Conservation (phyloP, 2,329 filamentous ascomycete genomes). For the Claviceps digitariae region DNA sequence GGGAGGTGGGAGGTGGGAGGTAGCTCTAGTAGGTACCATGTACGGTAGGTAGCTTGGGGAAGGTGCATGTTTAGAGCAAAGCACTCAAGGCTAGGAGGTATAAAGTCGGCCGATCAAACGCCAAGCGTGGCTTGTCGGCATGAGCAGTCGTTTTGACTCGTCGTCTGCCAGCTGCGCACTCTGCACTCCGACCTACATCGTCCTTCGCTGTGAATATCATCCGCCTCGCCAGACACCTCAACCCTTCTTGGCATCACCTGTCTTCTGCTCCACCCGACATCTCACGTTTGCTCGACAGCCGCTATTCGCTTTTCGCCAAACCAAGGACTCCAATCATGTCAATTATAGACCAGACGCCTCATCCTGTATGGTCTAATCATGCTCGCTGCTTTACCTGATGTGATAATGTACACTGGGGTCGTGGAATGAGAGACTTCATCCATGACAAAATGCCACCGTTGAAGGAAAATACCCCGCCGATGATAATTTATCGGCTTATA, state of each 20-base stretch:
- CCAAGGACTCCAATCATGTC: slow-evolving; percentile 6
- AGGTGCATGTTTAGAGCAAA: not conserved
- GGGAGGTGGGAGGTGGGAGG: no score
- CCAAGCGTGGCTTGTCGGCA: no score
- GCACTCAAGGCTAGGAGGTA: no score
- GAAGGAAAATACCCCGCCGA: slow-evolving; percentile 8
- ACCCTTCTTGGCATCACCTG: not conserved
- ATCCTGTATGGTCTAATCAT: slow-evolving; percentile 30
- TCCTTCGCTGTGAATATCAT: not conserved
- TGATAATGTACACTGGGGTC: slow-evolving; percentile 39
- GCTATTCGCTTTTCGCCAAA: not conserved
- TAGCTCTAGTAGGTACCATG: no score
- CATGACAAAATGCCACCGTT: slow-evolving; percentile 6
- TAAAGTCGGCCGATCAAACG: no score
- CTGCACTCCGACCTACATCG: not conserved
- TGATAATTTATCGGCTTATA: slow-evolving; percentile 18
- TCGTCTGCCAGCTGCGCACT: not conserved
- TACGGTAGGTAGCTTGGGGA: not conserved
- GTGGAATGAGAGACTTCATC: slow-evolving; percentile 37
- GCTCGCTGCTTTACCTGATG: slow-evolving; percentile 27
- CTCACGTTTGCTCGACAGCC: not conserved
- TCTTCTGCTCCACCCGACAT: not conserved
- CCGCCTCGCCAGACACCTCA: not conserved
- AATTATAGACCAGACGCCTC: slow-evolving; percentile 22
- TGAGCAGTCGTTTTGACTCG: not conserved